These are phyloP conservation scores for Clausena lansium DNA, from an alignment of 345 rosid species.

Conservation along the genomic window DNA sequence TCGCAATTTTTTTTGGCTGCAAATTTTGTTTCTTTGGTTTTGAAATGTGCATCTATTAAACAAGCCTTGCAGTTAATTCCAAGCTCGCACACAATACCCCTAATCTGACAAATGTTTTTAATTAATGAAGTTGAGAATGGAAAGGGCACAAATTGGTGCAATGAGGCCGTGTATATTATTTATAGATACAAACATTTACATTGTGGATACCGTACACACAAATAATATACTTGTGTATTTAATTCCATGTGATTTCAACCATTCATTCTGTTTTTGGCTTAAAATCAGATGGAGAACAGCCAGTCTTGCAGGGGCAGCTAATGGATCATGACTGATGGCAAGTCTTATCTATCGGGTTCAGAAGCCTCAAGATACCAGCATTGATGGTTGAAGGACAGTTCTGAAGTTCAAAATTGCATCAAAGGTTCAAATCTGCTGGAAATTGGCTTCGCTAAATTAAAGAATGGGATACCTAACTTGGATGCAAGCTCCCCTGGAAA, in stretches of 20 bases:
- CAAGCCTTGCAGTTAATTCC: too few relatives aligned
- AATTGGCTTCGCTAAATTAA: not conserved
- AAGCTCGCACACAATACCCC: not conserved
- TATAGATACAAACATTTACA: not conserved
- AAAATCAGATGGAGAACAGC: slow-evolving; percentile 27
- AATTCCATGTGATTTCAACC: not conserved
- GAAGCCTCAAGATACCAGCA: not conserved
- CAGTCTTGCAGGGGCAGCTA: not conserved
- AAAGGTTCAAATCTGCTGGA: not conserved
- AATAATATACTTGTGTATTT: not conserved
- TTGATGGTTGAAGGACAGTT: not conserved
- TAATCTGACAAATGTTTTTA: not conserved
- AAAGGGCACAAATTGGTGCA: not conserved
- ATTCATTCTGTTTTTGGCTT: not conserved
- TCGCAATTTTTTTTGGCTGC: not conserved
- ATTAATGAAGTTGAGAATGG: too few relatives aligned
- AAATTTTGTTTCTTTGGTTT: not conserved
- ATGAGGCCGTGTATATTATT: not conserved
- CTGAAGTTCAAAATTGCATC: not conserved
- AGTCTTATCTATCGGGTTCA: not conserved
- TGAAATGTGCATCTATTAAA: not conserved
- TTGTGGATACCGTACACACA: not conserved
- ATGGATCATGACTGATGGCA: slow-evolving; percentile 19
- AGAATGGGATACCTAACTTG: not conserved
- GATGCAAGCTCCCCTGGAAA: not conserved